These are phyloP conservation scores for Skeletonema marinoi DNA, from an alignment of 108 stramenopile genomes.

Conservation along the genomic window DNA sequence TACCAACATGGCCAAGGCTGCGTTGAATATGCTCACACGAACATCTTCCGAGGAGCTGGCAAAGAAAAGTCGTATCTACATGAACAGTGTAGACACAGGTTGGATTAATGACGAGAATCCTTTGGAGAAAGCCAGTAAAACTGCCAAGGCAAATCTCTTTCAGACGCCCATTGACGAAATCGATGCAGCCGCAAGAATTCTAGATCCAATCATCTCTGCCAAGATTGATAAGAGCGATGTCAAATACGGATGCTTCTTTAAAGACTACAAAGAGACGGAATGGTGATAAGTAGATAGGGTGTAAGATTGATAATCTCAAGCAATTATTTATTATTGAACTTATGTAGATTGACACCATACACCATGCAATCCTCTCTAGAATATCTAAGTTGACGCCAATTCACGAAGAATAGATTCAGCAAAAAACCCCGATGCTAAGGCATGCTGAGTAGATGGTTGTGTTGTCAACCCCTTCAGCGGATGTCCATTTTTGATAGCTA, in stretches of 20 bases:
- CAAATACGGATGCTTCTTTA: slow-evolving; percentile 80
- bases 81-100: slow-evolving; percentile 93
- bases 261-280: slow-evolving; percentile 87
- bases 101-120: slow-evolving; percentile 96
- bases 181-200: slow-evolving; percentile 88
- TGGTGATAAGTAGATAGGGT: slow-evolving; percentile 53
- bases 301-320: not conserved
- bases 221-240: slow-evolving; percentile 40
- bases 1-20: slow-evolving; percentile 94
- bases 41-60: slow-evolving; percentile 88
- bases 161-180: slow-evolving; percentile 94
- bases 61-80: slow-evolving; percentile 71
- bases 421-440: slow-evolving; percentile 4
- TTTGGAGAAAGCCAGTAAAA: slow-evolving; percentile 75
- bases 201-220: slow-evolving; percentile 84
- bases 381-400: slow-evolving; percentile 17
- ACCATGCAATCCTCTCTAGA: not conserved
- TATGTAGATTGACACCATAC: not conserved
- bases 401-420: slow-evolving; percentile 35
- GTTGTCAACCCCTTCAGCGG: slow-evolving; percentile 2
- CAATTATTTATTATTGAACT: not conserved
- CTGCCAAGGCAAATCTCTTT: slow-evolving; percentile 78
- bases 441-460: slow-evolving; percentile 15
- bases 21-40: slow-evolving; percentile 92
- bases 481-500: slow-evolving; percentile 28